phyloP scores from a whole-genome alignment of 1,284 basidiomycete genomes.

The Trichosporon ovoides region DNA sequence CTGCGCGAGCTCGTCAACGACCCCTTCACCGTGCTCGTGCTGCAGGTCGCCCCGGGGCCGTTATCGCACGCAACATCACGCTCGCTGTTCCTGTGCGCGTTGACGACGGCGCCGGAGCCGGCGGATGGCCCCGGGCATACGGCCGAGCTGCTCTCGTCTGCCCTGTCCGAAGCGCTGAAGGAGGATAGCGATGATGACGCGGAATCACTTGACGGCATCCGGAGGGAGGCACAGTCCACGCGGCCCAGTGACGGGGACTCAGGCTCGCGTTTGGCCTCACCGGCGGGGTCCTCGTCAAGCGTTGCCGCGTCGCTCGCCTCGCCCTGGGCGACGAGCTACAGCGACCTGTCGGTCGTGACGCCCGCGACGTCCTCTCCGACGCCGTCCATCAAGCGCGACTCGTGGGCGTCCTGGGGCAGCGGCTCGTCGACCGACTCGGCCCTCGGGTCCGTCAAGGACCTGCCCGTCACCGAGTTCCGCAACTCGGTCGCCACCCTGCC shows the following conservation, averaged over 20 bases:
- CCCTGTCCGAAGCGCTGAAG: not conserved
- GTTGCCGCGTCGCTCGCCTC: not conserved
- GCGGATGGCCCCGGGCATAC: not conserved
- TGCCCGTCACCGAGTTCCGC: constrained; percentile 1
- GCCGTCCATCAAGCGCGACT: not conserved
- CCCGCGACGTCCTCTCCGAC: too few species aligned
- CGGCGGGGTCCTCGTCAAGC: too few species aligned
- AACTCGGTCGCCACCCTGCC: not conserved
- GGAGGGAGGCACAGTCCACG: not conserved
- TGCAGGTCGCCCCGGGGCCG: not conserved
- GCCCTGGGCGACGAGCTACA: not conserved
- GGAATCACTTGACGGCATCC: not conserved
- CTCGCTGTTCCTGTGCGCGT: not conserved
- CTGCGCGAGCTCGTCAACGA: not conserved
- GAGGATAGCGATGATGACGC: not conserved
- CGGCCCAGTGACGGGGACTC: not conserved
- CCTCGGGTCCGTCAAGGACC: not conserved
- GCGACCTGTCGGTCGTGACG: not conserved
- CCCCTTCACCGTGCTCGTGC: not conserved
- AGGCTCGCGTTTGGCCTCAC: too few species aligned
- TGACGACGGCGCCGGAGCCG: not conserved
- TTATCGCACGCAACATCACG: not conserved
- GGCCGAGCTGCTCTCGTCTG: not conserved
- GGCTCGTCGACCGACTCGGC: not conserved
- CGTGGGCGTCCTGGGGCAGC: constrained; percentile 1